These are phyloP conservation scores for Pseudopyricularia cyperi DNA, from an alignment of 2,329 filamentous ascomycete species.

Conservation along the genomic window DNA sequence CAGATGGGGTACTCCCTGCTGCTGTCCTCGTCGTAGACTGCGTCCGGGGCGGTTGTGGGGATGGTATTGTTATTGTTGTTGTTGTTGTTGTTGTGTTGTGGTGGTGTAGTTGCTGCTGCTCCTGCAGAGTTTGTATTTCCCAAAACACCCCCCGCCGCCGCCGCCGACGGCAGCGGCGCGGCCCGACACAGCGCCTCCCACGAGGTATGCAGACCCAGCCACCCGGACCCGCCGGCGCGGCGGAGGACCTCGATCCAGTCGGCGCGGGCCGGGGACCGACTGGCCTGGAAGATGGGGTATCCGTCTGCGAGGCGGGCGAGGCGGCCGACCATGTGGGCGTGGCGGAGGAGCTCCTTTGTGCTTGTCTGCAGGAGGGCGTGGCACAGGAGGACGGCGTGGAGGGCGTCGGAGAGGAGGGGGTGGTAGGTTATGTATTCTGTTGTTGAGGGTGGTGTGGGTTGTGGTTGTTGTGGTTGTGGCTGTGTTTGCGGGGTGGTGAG, in stretches of 20 bases:
- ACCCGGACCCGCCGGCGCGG: slow-evolving; percentile 24
- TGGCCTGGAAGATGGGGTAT: slow-evolving; percentile 67
- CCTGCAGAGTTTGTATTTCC: neutral
- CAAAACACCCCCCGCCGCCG: no score
- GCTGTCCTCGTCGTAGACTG: slow-evolving; percentile 47
- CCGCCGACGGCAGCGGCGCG: slow-evolving; percentile 29
- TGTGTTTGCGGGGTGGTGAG: neutral
- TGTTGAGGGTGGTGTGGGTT: neutral
- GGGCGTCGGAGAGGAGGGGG: slow-evolving; percentile 63
- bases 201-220: neutral
- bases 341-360: slow-evolving; percentile 61
- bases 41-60: neutral
- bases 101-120: neutral
- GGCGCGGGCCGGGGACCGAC: slow-evolving; percentile 55
- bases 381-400: slow-evolving; percentile 66
- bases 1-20: slow-evolving; percentile 56
- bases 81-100: neutral
- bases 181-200: slow-evolving; percentile 59
- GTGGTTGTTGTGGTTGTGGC: neutral
- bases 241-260: slow-evolving; percentile 72
- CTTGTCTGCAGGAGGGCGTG: slow-evolving; percentile 73
- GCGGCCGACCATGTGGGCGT: slow-evolving; percentile 71
- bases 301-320: slow-evolving; percentile 63
- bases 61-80: no score
- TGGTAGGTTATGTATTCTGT: slow-evolving; percentile 65